Evolutionary conservation across 768 basidiomycete species (phyloP).

Genomic region (Cystobasidium onofrii): DNA sequence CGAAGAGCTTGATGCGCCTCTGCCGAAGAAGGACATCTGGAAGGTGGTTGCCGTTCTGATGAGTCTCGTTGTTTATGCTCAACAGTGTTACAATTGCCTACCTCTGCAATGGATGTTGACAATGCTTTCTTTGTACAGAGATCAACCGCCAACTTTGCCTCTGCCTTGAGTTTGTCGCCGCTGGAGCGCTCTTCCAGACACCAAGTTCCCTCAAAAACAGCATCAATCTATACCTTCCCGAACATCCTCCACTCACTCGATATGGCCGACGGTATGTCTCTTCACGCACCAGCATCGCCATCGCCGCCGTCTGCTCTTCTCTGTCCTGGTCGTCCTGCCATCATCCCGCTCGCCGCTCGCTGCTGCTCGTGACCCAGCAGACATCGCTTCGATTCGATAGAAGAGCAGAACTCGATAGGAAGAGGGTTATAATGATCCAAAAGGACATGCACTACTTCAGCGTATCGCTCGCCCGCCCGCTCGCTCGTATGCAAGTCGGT

Average conservation of each 20-base stretch:
- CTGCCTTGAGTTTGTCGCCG: background rate
- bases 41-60: background rate
- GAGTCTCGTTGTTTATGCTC: background rate
- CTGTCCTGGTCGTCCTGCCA: background rate
- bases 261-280: conserved; percentile 26
- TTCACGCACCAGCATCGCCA: background rate
- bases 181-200: background rate
- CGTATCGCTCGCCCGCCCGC: too few species aligned
- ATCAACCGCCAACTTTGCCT: background rate
- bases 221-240: too few species aligned
- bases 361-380: too few species aligned
- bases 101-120: background rate
- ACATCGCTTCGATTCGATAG: too few species aligned
- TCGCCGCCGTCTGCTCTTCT: background rate
- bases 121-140: background rate
- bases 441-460: too few species aligned
- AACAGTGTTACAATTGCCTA: background rate
- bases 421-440: too few species aligned
- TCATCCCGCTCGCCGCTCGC: too few species aligned
- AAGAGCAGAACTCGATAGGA: too few species aligned
- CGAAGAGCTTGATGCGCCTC: conserved; percentile 8
- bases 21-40: conserved; percentile 22
- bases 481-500: too few species aligned
- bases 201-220: background rate
- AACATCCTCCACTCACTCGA: background rate